These are phyloP conservation scores for Trametes maxima DNA, from an alignment of 768 basidiomycete genomes.

Conservation along the genomic window DNA sequence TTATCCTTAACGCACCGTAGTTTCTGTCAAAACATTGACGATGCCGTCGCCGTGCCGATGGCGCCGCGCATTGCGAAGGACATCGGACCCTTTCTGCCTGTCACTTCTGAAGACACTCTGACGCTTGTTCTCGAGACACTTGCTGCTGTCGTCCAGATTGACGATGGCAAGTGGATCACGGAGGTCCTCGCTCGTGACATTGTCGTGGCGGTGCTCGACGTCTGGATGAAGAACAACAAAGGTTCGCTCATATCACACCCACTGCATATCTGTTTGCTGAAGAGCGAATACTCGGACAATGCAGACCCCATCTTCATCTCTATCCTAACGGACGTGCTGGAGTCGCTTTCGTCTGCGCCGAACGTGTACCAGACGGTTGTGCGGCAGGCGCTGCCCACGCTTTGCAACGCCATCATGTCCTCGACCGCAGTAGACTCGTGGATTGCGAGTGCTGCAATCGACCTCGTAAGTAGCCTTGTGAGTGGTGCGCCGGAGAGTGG, in stretches of 20 bases:
- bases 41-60: conserved; percentile 60
- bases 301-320: conserved; percentile 89
- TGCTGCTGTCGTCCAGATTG: conserved; percentile 74
- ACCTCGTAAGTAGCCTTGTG: conserved; percentile 74
- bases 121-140: conserved; percentile 87
- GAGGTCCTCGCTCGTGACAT: conserved; percentile 66
- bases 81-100: conserved; percentile 79
- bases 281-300: conserved; percentile 10
- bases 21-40: conserved; percentile 68
- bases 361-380: conserved; percentile 75
- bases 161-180: conserved; percentile 73
- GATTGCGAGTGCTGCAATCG: conserved; percentile 79
- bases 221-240: conserved; percentile 87
- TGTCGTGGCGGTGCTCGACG: conserved; percentile 67
- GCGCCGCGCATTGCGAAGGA: conserved; percentile 76
- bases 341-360: conserved; percentile 59
- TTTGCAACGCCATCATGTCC: conserved; percentile 65
- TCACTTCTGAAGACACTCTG: conserved; percentile 86
- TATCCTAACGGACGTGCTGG: conserved; percentile 79
- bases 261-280: background rate
- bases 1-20: conserved; percentile 39
- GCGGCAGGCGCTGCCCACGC: conserved; percentile 68
- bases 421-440: conserved; percentile 68
- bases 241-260: conserved; percentile 46
- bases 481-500: conserved; percentile 62